Base-by-base conservation (phyloP, 345 rosid species). In the Hevea brasiliensis region DNA sequence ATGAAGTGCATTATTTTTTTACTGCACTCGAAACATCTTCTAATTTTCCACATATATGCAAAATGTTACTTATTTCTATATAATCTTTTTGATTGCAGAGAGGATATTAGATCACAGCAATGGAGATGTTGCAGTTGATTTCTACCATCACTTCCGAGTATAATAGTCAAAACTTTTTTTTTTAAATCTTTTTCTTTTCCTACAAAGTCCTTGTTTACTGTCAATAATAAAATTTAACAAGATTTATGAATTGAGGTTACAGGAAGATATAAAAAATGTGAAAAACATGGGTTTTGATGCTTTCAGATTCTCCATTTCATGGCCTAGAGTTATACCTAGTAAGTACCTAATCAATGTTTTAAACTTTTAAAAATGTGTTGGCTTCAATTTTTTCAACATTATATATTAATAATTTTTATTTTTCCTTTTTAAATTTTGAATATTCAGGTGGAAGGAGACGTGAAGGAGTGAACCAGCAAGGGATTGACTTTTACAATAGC, bases 101-200 rank as follows among this genome's bases (percentile, higher is more conserved):
- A 88, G 67, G 62, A 85, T 85, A 72, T 47, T 7, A 0, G 89
- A 85, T 70, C 54, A 67, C 12, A 81, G 81, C 57, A 85, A 81
- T 20, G 94, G 85, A 29, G 90, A 92, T 72, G 81, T 87, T 27
- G 96, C 96, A 15, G 91, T 87, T 23, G 96, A 90, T 80, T 90
- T 86, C 63, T 92, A 90, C 74, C 85, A 90, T 70, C 84, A 86
- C 42, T 90, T 86, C 79, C 82, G 89, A 93, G 97, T 87, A 40
- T 6, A 14, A 23, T 55, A 42, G 2, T 26, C n/a, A 32, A 47
- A n/a, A 44, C 13, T 1, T n/a, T 45, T 0, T n/a, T n/a, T 2
- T 12, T 1, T n/a, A 24, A 26, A 12, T 23, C 13, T 66, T 4
- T 48, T 47, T 66, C n/a, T n/a, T n/a, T n/a, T n/a, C n/a, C n/a